A percentile compares a stretch with the other conserved stretches of the same genome.
phyloP scores from a whole-genome alignment of 768 basidiomycete genomes.

The Suillus alpinus region DNA sequence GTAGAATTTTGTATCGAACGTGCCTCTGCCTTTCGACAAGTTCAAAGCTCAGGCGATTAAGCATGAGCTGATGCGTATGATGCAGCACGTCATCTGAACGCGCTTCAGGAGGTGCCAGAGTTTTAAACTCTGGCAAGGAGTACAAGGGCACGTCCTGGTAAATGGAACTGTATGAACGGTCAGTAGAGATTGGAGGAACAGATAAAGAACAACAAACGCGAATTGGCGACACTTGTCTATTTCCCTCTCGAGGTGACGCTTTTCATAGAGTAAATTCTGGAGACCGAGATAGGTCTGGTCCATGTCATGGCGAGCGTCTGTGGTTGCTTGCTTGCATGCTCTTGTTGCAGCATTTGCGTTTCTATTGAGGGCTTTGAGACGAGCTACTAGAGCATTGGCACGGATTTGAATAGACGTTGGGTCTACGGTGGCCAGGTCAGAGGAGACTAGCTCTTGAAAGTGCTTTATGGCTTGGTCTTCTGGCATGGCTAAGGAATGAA shows the following conservation, averaged over 20 bases:
- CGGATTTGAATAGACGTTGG: conserved; percentile 51
- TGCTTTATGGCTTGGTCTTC: conserved; percentile 54
- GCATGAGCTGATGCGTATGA: conserved; percentile 82
- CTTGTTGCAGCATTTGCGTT: conserved; percentile 70
- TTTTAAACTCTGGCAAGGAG: conserved; percentile 61
- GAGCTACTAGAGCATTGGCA: conserved; percentile 73
- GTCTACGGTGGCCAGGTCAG: conserved; percentile 44
- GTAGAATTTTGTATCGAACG: conserved; percentile 13
- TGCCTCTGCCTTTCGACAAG: conserved; percentile 86
- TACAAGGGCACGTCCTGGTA: conserved; percentile 86
- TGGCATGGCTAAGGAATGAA: conserved; percentile 20
- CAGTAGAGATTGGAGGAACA: background rate
- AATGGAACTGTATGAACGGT: conserved; percentile 55
- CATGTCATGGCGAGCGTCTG: conserved; percentile 81
- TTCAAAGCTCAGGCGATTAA: conserved; percentile 84
- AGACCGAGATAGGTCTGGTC: conserved; percentile 84
- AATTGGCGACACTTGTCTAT: conserved; percentile 93
- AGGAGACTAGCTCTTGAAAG: conserved; percentile 62
- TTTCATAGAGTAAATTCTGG: conserved; percentile 87
- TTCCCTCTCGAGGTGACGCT: conserved; percentile 85
- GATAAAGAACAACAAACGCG: conserved; percentile 52
- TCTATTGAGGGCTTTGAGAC: conserved; percentile 77
- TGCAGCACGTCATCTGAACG: conserved; percentile 57
- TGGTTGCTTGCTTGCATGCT: conserved; percentile 65
- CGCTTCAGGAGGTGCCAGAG: conserved; percentile 66